phyloP scores from a whole-genome alignment of 2,329 filamentous ascomycete genomes.

The Fusarium sacchari region DNA sequence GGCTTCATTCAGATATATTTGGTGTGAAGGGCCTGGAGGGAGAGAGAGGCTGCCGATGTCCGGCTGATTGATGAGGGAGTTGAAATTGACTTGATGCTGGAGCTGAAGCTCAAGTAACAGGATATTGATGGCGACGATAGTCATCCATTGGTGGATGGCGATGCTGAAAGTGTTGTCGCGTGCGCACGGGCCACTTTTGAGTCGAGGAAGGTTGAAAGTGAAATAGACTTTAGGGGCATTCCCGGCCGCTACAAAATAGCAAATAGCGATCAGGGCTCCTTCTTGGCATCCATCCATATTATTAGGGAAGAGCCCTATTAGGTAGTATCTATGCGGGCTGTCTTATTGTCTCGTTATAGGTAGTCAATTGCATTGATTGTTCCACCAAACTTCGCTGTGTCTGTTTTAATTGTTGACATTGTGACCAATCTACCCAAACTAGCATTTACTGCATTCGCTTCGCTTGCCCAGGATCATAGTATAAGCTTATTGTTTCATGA shows the following conservation, averaged over 20 bases:
- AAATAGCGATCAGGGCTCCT: not conserved
- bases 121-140: constrained; percentile 31
- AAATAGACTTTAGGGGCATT: constrained; percentile 29
- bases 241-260: not conserved
- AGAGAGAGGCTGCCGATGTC: not conserved
- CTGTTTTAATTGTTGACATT: not conserved
- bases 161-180: constrained; percentile 37
- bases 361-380: no score
- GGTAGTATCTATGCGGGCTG: no score
- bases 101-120: constrained; percentile 10
- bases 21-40: constrained; percentile 7
- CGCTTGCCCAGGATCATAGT: not conserved
- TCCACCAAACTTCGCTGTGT: not conserved
- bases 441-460: not conserved
- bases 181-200: constrained; percentile 30
- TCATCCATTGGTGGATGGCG: constrained; percentile 35
- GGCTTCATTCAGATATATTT: constrained; percentile 37
- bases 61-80: not conserved
- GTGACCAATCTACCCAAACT: not conserved
- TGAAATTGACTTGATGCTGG: constrained; percentile 12
- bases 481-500: not conserved
- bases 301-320: not conserved
- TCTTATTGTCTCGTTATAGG: not conserved
- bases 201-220: constrained; percentile 19
- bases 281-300: constrained; percentile 7